Base-by-base conservation (phyloP, 371 early-diverging fungal species). In the Zopfochytrium polystomum region DNA sequence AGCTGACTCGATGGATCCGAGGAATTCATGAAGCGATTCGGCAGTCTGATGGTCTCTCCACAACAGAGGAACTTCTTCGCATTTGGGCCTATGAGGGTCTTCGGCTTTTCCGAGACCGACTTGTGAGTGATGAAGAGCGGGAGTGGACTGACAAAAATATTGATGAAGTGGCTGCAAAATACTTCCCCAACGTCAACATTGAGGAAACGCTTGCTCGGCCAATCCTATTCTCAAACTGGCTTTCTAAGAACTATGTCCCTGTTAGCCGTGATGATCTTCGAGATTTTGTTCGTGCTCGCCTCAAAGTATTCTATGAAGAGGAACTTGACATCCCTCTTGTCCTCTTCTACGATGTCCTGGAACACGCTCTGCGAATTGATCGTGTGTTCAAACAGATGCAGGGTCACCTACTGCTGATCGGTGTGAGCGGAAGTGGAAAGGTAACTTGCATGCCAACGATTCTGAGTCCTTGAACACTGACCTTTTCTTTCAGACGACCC, bases 251-350 rank as follows among this genome's bases (percentile, higher is more conserved):
- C 72, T 98, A 98, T 74, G 74, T 89, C 34, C 86, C 93, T 11
- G 94, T 96, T 11, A 86, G 87, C 9, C 90, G 91, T 50, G 92
- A 91, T 30, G 87, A 88, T 61, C 78, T 98, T 45, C 87, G 95
- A 52, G 95, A 93, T 15, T 97, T 91, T 73, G 90, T 92, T 35
- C 87, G 88, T 67, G 96, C 95, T 20, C 89, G 99, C 57, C 86
- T 98, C 43, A 93, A 92, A 75, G 94, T 94, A 45, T 99, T 98
- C 67, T 96, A 96, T 74, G 99, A 99, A 74, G 99, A 99, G 80
- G 99, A 99, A 76, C 80, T 96, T 43, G 98, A 98, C 73, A 92
- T 94, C 4, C 92, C 89, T 6, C 81, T 99, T 38, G 96, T 98
- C 0, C 73, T 99, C 46, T 96, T 96, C 75, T 89, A 98, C 68